These are phyloP conservation scores for Geranomyces variabilis DNA, from an alignment of 192 early-diverging fungal species.

Conservation along the genomic window DNA sequence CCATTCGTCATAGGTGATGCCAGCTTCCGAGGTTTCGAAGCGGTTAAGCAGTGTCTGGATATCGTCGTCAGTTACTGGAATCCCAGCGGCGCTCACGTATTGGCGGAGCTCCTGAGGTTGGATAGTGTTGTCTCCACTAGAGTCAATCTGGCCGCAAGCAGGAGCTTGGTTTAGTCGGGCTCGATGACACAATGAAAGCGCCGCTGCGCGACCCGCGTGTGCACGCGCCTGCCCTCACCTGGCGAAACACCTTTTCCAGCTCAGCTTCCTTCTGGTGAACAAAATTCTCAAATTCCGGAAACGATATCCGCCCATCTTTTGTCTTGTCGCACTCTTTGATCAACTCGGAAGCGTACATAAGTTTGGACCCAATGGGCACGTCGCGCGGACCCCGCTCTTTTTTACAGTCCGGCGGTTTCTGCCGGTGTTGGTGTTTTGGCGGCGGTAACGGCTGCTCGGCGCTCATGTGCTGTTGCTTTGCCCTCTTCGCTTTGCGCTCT, in stretches of 20 bases:
- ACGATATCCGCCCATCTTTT: constrained; percentile 38
- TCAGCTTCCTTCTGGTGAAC: constrained; percentile 69
- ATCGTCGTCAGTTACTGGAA: constrained; percentile 62
- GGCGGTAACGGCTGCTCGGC: background rate
- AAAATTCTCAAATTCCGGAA: constrained; percentile 55
- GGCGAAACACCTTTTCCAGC: constrained; percentile 62
- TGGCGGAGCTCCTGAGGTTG: constrained; percentile 58
- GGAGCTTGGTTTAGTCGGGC: background rate
- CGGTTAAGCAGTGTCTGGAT: constrained; percentile 60
- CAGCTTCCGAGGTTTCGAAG: constrained; percentile 68
- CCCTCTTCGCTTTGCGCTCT: background rate
- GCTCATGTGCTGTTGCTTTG: background rate
- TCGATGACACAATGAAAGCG: no score
- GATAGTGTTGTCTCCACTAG: constrained; percentile 59
- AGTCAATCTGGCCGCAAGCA: constrained; percentile 55
- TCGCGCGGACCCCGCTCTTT: background rate
- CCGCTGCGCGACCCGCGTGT: no score
- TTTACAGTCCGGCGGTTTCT: background rate
- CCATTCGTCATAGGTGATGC: constrained; percentile 73
- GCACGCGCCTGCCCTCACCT: no score
- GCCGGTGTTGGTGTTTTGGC: background rate
- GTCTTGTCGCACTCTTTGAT: constrained; percentile 43
- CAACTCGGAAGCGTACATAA: constrained; percentile 37
- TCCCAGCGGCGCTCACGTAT: constrained; percentile 62
- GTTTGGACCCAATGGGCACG: constrained; percentile 18